A percentile compares a stretch with the other conserved stretches of the same genome.
Conservation (phyloP, 371 early-diverging fungal species). For the Parasitella parasitica region DNA sequence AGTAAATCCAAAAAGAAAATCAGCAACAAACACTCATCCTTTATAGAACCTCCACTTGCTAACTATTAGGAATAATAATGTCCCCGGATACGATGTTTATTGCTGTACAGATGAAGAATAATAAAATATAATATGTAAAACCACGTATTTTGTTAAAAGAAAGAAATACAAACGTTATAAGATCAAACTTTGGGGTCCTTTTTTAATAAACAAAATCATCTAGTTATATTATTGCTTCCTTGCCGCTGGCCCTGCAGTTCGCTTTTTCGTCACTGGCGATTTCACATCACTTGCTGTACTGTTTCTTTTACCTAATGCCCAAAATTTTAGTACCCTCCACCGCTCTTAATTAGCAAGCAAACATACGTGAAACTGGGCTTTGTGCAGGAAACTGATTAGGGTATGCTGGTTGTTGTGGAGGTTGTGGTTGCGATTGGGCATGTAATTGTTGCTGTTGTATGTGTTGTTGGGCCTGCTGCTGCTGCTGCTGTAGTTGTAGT, state of each 20-base stretch:
- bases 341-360: background rate
- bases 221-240: background rate
- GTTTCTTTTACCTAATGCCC: conserved; percentile 26
- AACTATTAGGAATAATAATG: no score
- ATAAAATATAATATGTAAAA: no score
- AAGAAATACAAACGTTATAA: no score
- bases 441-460: conserved; percentile 4
- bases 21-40: no score
- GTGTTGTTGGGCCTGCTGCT: conserved; percentile 11
- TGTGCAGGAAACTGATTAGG: conserved; percentile 19
- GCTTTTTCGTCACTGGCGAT: conserved; percentile 22
- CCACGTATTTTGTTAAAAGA: no score
- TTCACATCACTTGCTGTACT: conserved; percentile 18
- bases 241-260: background rate
- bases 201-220: background rate
- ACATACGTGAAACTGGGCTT: conserved; percentile 23
- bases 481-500: conserved; percentile 17
- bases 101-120: no score
- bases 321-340: no score
- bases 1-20: no score
- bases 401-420: conserved; percentile 6
- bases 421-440: conserved; percentile 18
- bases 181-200: background rate
- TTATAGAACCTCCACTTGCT: no score
- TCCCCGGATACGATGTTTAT: no score